Evolutionary conservation across 1,139 yeast genomes (phyloP).

Genomic region (Ashbya aceris): DNA sequence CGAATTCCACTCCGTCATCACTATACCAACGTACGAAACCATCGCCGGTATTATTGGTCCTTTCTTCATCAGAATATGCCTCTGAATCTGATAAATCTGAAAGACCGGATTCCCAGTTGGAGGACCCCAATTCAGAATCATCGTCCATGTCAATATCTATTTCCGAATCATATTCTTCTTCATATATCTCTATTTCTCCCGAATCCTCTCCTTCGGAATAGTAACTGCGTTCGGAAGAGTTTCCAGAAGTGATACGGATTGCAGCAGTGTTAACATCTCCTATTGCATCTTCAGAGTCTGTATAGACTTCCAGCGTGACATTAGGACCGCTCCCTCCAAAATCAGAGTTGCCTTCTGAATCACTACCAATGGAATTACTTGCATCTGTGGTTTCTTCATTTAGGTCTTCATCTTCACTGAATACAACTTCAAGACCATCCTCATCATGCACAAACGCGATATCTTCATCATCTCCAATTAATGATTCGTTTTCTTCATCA

Average conservation of each 20-base stretch:
- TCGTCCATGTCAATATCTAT: constrained; percentile 30
- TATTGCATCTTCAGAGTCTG: constrained; percentile 30
- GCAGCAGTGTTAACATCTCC: constrained; percentile 23
- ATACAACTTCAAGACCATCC: constrained; percentile 35
- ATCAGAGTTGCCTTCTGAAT: constrained; percentile 14
- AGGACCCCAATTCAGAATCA: constrained; percentile 29
- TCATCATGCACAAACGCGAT: constrained; percentile 33
- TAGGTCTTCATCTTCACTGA: constrained; percentile 32
- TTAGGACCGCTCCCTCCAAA: constrained; percentile 20
- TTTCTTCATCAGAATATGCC: constrained; percentile 21
- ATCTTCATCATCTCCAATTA: constrained; percentile 32
- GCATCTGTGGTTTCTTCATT: constrained; percentile 20
- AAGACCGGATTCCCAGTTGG: constrained; percentile 30
- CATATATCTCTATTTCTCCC: constrained; percentile 32
- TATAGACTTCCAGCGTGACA: constrained; percentile 20
- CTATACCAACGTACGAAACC: constrained; percentile 23
- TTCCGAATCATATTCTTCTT: constrained; percentile 29
- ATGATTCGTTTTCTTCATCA: constrained; percentile 34
- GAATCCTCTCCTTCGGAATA: constrained; percentile 21
- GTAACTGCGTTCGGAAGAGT: constrained; percentile 11
- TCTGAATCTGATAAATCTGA: constrained; percentile 27
- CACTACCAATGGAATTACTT: constrained; percentile 18
- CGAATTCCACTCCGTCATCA: constrained; percentile 27
- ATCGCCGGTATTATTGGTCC: constrained; percentile 13
- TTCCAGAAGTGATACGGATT: constrained; percentile 7